Base-by-base conservation (phyloP, 257 asterid species). In the Eustoma russellianum region DNA sequence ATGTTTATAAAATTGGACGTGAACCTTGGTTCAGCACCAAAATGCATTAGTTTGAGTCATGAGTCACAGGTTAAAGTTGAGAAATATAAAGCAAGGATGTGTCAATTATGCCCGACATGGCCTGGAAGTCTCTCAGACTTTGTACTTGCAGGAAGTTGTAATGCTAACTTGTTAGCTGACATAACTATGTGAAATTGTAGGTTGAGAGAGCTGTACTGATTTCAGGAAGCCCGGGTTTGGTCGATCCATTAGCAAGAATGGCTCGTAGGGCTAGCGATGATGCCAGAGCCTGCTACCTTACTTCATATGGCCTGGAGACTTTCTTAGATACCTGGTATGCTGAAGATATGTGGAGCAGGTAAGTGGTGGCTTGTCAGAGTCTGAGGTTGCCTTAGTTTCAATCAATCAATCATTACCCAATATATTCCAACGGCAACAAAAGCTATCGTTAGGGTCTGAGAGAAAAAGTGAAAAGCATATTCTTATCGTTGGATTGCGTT, bases 141-240 rank as follows among this genome's bases (percentile, higher is more conserved):
- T 24, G 30, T 24, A 24, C 30, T 24, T 24, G 30, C 30, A 24
- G 1, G 30, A 24, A 24, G 30, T 24, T 24, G 1, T 24, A 24
- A 38, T 11, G 12, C 7, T 38, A 7, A 7, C 12, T 11, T 38
- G 9, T 7, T 38, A 38, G 12, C 9, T 38, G 43, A 38, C 9
- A 24, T 45, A 52, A 41, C 55, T 57, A 17, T 63, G 46, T 52
- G 13, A 30, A 33, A 33, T 33, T 13, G 51, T 56, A 91, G 97
- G 86, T 91, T 55, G 82, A 72, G 68, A 77, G 80, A 66, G 95
- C 98, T 56, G 75, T 83, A 56, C 74, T 91, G 68, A 77, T 91
- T 55, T 87, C 98, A 52, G 97, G 97, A 68, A 81, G 97, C 74
- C 97, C 97, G 0, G 98, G 97, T 46, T 60, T 91, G 77, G 65